phyloP scores from a whole-genome alignment of 129 eudicot species.

The Rutidosis leptorrhynchoides region DNA sequence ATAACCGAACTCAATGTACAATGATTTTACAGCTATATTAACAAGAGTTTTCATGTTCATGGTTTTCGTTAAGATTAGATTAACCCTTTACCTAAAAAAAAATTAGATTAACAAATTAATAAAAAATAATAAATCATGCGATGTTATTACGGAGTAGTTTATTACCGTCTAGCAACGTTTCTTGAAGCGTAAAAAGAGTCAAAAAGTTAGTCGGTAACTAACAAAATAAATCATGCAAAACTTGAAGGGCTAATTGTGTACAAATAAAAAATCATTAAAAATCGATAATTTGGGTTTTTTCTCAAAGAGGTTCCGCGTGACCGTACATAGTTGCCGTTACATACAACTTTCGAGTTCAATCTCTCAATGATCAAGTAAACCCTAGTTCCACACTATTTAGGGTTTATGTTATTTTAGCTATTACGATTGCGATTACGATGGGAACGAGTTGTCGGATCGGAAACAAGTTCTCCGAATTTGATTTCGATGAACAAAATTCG shows the following conservation, averaged over 20 bases:
- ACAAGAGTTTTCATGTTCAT: too few species aligned
- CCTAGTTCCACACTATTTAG: constrained; percentile 7
- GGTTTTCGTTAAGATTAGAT: too few species aligned
- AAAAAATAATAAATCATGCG: too few species aligned
- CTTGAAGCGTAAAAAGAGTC: background rate
- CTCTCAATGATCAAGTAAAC: constrained; percentile 24
- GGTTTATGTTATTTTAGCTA: background rate
- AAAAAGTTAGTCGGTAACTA: too few species aligned
- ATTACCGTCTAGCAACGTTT: too few species aligned
- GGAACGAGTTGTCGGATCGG: background rate
- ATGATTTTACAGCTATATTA: too few species aligned
- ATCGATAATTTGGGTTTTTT: background rate
- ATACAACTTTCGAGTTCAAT: background rate
- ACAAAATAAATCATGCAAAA: background rate
- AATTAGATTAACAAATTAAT: too few species aligned
- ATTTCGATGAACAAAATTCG: background rate
- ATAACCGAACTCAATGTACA: too few species aligned
- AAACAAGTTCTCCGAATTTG: constrained; percentile 9
- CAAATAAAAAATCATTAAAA: background rate
- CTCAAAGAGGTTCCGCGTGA: constrained; percentile 2
- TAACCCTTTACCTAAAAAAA: too few species aligned
- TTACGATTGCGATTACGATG: background rate
- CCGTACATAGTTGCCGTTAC: constrained; percentile 35
- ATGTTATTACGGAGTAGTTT: too few species aligned
- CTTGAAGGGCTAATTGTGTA: constrained; percentile 11